These are phyloP conservation scores for Vigna nakashimae DNA, from an alignment of 306 rosid species.

Conservation along the genomic window DNA sequence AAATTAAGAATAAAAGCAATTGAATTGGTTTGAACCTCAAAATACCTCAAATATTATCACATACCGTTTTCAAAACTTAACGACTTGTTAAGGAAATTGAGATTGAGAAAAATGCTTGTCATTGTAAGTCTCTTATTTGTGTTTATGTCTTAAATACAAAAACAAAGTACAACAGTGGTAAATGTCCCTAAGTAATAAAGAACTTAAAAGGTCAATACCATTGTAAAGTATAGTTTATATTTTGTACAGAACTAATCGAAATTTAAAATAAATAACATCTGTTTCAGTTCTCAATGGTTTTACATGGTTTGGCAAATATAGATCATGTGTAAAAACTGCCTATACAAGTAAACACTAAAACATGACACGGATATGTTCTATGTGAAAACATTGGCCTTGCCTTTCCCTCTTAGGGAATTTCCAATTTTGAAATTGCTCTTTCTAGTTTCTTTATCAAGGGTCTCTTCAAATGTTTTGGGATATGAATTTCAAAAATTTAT, in stretches of 20 bases:
- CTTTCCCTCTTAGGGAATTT: conserved; percentile 8
- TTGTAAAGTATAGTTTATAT: conserved; percentile 4
- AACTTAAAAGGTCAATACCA: not conserved
- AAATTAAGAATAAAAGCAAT: too few species aligned
- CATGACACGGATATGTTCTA: conserved; percentile 35
- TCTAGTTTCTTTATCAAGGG: conserved; percentile 33
- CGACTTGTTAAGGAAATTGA: too few species aligned
- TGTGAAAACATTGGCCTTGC: conserved; percentile 17
- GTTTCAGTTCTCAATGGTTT: conserved; percentile 15
- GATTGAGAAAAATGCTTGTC: too few species aligned
- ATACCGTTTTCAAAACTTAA: too few species aligned
- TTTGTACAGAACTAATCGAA: not conserved
- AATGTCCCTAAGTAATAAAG: not conserved
- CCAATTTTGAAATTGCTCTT: conserved; percentile 25
- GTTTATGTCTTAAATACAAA: too few species aligned
- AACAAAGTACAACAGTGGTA: not conserved
- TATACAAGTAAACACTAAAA: conserved; percentile 42
- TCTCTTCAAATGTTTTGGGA: conserved; percentile 39
- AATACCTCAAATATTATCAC: too few species aligned
- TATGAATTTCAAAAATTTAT: conserved; percentile 34
- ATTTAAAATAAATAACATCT: not conserved
- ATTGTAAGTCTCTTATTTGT: too few species aligned
- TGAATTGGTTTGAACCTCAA: too few species aligned
- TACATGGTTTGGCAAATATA: conserved; percentile 33
- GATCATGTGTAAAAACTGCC: conserved; percentile 35